phyloP scores from a whole-genome alignment of 345 rosid species.

The Linum lewisii region DNA sequence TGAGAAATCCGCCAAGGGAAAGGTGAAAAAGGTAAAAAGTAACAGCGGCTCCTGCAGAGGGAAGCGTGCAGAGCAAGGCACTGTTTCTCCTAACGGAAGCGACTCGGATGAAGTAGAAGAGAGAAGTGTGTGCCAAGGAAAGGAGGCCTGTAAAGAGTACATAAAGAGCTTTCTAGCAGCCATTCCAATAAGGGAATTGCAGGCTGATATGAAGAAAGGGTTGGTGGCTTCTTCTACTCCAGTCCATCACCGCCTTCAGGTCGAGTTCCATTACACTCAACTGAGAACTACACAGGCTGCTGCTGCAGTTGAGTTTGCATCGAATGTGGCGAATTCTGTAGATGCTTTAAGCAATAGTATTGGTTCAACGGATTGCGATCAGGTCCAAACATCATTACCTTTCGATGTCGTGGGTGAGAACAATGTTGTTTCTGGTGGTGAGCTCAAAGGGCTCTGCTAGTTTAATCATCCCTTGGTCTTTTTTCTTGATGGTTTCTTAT shows the following conservation, averaged over 20 bases:
- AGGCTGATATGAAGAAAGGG: conserved; percentile 54
- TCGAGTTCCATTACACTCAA: conserved; percentile 46
- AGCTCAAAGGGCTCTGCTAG: no score
- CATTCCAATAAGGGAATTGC: conserved; percentile 50
- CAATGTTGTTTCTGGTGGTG: no score
- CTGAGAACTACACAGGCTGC: conserved; percentile 5
- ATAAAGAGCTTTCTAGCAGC: conserved; percentile 63
- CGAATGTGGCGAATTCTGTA: no score
- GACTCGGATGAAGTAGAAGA: conserved; percentile 15
- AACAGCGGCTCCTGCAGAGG: no score
- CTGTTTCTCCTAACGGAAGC: background rate
- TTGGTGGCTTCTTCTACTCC: conserved; percentile 39
- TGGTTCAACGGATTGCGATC: no score
- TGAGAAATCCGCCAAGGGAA: conserved; percentile 13
- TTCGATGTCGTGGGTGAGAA: no score
- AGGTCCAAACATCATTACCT: no score
- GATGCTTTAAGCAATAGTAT: no score
- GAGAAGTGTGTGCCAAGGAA: conserved; percentile 38
- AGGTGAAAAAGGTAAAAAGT: conserved; percentile 7
- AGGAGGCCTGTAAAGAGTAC: conserved; percentile 57
- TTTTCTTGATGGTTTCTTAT: no score
- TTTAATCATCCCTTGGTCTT: no score
- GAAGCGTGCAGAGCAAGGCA: no score
- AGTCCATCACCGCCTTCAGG: conserved; percentile 55
- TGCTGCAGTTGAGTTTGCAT: no score